These are phyloP conservation scores for Globisporangium iwayamae DNA, from an alignment of 352 stramenopile species.

Conservation along the genomic window DNA sequence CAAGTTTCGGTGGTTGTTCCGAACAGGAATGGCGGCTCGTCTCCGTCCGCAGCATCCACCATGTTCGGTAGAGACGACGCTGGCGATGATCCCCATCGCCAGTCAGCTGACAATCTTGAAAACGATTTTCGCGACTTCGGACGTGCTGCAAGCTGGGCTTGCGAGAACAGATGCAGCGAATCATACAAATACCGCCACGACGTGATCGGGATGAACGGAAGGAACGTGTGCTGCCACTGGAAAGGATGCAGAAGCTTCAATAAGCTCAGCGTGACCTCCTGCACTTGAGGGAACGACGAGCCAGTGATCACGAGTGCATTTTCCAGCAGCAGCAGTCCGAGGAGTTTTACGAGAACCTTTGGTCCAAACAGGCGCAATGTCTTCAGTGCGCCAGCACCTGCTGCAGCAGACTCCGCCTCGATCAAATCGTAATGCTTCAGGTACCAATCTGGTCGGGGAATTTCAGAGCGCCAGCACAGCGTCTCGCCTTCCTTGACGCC, in stretches of 20 bases:
- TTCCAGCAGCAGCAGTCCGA: conserved; percentile 69
- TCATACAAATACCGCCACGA: conserved; percentile 75
- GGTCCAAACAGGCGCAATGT: conserved; percentile 61
- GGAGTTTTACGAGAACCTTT: conserved; percentile 67
- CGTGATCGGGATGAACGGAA: conserved; percentile 69
- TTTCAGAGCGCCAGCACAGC: conserved; percentile 51
- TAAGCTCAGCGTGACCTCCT: conserved; percentile 69
- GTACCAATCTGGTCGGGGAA: conserved; percentile 75
- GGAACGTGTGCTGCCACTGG: conserved; percentile 72
- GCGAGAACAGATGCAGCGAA: conserved; percentile 47
- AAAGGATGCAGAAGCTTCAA: conserved; percentile 78
- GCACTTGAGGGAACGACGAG: conserved; percentile 66
- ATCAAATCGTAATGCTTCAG: conserved; percentile 55
- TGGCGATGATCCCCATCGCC: conserved; percentile 39
- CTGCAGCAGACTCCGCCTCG: conserved; percentile 37
- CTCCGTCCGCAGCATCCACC: not conserved
- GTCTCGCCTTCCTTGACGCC: conserved; percentile 50
- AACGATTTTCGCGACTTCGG: conserved; percentile 59
- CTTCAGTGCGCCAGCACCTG: conserved; percentile 40
- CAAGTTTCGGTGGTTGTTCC: conserved; percentile 66
- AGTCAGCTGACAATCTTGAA: conserved; percentile 53
- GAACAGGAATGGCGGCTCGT: conserved; percentile 67
- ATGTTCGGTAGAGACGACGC: conserved; percentile 4
- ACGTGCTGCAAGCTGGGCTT: conserved; percentile 45
- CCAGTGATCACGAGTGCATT: conserved; percentile 72